Conservation (phyloP, 805 yeast species). For the Hanseniaspora meyeri region DNA sequence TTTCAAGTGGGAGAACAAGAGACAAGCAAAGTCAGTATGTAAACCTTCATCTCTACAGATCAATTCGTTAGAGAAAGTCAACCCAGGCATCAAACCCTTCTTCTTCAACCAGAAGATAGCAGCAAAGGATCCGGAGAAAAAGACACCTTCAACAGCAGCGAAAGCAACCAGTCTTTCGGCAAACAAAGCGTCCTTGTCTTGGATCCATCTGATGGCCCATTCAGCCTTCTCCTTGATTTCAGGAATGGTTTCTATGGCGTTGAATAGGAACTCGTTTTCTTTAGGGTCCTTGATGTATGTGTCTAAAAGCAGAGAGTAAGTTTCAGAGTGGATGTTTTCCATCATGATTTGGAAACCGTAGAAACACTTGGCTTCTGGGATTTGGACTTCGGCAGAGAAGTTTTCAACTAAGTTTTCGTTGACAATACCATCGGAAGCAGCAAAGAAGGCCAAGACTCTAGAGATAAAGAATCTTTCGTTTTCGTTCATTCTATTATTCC, state of each 20-base stretch:
- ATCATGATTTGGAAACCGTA: conserved; percentile 99
- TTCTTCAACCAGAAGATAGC: conserved; percentile 98
- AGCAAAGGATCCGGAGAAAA: conserved; percentile 96
- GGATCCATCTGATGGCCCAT: conserved; percentile 98
- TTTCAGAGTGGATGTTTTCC: conserved; percentile 97
- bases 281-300: conserved; percentile 92
- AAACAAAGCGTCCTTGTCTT: conserved; percentile 73
- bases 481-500: conserved; percentile 80
- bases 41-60: conserved; percentile 98
- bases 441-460: conserved; percentile 90
- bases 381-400: conserved; percentile 91
- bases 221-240: conserved; percentile 95
- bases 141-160: conserved; percentile 98
- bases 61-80: conserved; percentile 93
- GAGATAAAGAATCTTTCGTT: conserved; percentile 89
- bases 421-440: conserved; percentile 97
- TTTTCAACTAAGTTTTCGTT: conserved; percentile 96
- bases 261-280: conserved; percentile 80
- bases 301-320: conserved; percentile 87
- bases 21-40: conserved; percentile 96
- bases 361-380: conserved; percentile 96
- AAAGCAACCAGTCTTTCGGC: conserved; percentile 95
- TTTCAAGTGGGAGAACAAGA: conserved; percentile 82
- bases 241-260: conserved; percentile 93
- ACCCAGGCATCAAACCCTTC: conserved; percentile 98